Base-by-base conservation (phyloP, 805 yeast species). In the Starmerella tilneyi region DNA sequence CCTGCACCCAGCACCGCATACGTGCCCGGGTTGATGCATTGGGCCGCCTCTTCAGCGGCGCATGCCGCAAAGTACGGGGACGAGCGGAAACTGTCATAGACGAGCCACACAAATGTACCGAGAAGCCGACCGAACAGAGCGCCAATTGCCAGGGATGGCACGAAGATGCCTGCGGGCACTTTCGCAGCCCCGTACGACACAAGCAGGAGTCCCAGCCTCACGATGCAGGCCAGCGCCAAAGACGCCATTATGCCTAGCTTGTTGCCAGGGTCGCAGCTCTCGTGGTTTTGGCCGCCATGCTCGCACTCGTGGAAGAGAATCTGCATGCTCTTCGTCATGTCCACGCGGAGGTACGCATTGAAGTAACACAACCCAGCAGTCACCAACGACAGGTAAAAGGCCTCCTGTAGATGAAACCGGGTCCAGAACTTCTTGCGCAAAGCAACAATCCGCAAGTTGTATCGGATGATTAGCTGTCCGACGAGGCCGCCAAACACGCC, bases 1-100 rank as follows among this genome's bases (percentile, higher is more conserved):
- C 89, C 97, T 0, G 99, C 96, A 3, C 98, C 99, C 23, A 92
- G 67, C 52, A 89, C 82, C 0, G 98, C 96, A 62, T 89, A 92
- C 0, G 96, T 82, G 0, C 97, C 98, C 0, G 96, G 92, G 9
- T 86, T 84, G 27, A 92, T 78, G 55, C 94, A 84, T 5, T 59
- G 17, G 9, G 29, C n/a, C 15, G 33, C 41, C 6, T 11, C 45
- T 16, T 27, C 41, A 5, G 24, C 37, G 11, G 31, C 28, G 22
- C 49, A 53, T 12, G 47, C 23, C 3, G 24, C 8, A 49, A 73
- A 72, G 15, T 66, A 46, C 4, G 49, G 17, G 6, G 64, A 51
- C 28, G 63, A 56, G 2, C 73, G 72, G 38, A 63, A 62, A 2
- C 65, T 51, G 6, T 69, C 67, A 32, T 70, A 66, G 13, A 72